Percentiles rank a stretch among this genome's conserved stretches.
phyloP scores from a whole-genome alignment of 768 basidiomycete genomes.

The Filobasidium floriforme region DNA sequence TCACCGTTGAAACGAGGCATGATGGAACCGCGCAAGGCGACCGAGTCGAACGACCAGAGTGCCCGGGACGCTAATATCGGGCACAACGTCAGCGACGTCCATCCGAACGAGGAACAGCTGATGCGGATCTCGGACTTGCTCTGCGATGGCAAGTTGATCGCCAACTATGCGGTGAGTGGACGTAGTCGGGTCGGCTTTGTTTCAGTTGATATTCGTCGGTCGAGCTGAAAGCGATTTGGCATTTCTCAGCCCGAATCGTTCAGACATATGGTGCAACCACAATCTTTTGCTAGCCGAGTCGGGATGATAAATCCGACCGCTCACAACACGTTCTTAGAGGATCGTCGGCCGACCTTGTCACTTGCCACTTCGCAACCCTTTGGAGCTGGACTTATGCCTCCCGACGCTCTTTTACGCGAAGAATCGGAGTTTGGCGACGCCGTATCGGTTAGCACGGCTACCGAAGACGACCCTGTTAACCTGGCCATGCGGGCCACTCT shows the following conservation, averaged over 20 bases:
- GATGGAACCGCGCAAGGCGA: conserved; percentile 17
- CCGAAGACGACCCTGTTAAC: conserved; percentile 74
- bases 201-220: background rate
- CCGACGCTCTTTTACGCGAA: conserved; percentile 24
- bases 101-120: conserved; percentile 92
- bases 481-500: conserved; percentile 51
- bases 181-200: background rate
- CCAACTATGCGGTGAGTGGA: conserved; percentile 53
- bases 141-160: conserved; percentile 62
- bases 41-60: background rate
- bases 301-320: background rate
- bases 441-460: conserved; percentile 63
- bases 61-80: conserved; percentile 2
- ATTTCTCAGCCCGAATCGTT: background rate
- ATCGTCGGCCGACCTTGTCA: background rate
- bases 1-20: conserved; percentile 65
- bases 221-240: background rate
- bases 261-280: background rate
- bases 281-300: background rate
- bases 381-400: background rate
- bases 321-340: background rate
- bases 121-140: conserved; percentile 86
- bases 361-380: background rate
- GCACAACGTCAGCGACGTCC: conserved; percentile 44
- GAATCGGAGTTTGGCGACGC: conserved; percentile 35